These are phyloP conservation scores for Rhodotorula sp. DNA, from an alignment of 1,284 basidiomycete genomes.

Conservation along the genomic window DNA sequence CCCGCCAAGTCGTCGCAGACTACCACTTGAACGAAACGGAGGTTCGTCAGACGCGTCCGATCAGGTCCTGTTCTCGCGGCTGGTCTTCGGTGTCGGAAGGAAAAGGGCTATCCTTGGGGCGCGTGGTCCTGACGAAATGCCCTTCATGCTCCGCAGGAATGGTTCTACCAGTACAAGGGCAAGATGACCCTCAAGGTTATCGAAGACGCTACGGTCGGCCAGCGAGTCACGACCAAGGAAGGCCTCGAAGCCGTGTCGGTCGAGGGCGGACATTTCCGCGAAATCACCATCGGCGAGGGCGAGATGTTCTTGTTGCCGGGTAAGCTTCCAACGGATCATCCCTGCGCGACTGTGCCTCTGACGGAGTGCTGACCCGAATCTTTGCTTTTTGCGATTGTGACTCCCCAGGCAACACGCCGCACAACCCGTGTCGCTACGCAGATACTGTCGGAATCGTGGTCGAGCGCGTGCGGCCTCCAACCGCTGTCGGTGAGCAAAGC, in stretches of 20 bases:
- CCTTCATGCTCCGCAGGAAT: slow-evolving; percentile 60
- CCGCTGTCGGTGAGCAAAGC: slow-evolving; percentile 48
- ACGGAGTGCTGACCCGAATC: neutral
- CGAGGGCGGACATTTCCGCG: slow-evolving; percentile 79
- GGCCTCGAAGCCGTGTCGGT: slow-evolving; percentile 59
- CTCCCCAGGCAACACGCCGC: slow-evolving; percentile 78
- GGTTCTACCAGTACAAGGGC: slow-evolving; percentile 88
- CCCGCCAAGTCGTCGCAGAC: slow-evolving; percentile 53
- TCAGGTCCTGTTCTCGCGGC: neutral
- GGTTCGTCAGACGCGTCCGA: neutral
- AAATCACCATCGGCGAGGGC: slow-evolving; percentile 86
- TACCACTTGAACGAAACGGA: slow-evolving; percentile 93
- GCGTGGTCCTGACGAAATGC: neutral
- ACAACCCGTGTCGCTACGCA: slow-evolving; percentile 86
- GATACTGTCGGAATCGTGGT: slow-evolving; percentile 93
- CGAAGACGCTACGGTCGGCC: slow-evolving; percentile 28
- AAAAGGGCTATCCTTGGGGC: too few relatives aligned
- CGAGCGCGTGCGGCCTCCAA: slow-evolving; percentile 77
- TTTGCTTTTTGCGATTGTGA: neutral
- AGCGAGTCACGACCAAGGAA: slow-evolving; percentile 20
- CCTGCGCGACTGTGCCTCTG: neutral
- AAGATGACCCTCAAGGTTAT: slow-evolving; percentile 44
- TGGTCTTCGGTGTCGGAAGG: neutral
- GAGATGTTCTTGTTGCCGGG: slow-evolving; percentile 95
- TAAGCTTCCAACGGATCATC: slow-evolving; percentile 48